These are phyloP conservation scores for Sideroxylon spinosum DNA, from an alignment of 179 eudicot genomes.

Conservation along the genomic window DNA sequence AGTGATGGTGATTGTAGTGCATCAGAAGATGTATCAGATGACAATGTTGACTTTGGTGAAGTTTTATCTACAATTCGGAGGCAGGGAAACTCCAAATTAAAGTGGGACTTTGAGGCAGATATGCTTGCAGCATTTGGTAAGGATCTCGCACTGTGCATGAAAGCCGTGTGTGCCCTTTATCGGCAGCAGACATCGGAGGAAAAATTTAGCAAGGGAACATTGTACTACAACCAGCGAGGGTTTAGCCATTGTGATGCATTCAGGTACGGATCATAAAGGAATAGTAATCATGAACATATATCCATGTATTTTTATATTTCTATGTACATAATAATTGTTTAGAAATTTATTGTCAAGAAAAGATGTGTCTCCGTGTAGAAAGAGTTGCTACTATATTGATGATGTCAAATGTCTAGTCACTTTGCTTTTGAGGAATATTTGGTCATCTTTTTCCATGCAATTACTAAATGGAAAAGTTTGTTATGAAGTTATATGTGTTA, in stretches of 20 bases:
- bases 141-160: conserved; percentile 67
- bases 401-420: neutral
- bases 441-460: neutral
- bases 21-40: conserved; percentile 35
- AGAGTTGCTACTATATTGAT: neutral
- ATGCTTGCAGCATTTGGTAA: conserved; percentile 84
- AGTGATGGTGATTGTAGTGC: conserved; percentile 26
- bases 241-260: conserved; percentile 64
- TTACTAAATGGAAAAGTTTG: too few species aligned
- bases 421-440: conserved; percentile 3
- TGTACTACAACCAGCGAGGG: conserved; percentile 40
- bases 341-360: neutral
- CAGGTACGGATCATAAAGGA: conserved; percentile 34
- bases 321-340: neutral
- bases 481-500: neutral
- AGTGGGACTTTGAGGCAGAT: conserved; percentile 68
- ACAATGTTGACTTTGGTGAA: conserved; percentile 29
- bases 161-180: conserved; percentile 75
- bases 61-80: conserved; percentile 49
- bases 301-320: neutral
- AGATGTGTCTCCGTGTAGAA: neutral
- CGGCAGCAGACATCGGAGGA: conserved; percentile 58
- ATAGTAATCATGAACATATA: neutral
- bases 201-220: conserved; percentile 27
- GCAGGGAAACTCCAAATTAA: conserved; percentile 27